Base-by-base conservation (phyloP, 2,329 filamentous ascomycete species). In the Trichoderma sp. region DNA sequence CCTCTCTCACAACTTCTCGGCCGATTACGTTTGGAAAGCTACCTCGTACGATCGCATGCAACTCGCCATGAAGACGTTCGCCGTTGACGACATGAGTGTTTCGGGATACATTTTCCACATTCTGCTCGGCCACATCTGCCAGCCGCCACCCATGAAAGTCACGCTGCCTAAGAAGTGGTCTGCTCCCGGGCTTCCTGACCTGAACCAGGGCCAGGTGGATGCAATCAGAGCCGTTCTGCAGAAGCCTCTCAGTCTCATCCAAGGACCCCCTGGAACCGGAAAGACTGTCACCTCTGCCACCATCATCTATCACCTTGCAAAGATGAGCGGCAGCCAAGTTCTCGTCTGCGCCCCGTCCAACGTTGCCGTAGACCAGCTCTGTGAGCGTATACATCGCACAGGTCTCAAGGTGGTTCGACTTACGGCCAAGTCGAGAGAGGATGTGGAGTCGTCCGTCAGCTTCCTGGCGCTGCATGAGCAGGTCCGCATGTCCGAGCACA, bases 1-100 rank as follows among this genome's bases (percentile, higher is more conserved):
- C 81, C 97, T 96, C 84, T 98, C 96, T 0, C 95, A 97, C 85
- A 98, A 98, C 84, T 99, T 99, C 85, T 98, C 95, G 18, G 97
- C 96, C 78, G 97, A 99, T 83, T 99, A 99, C 82, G 97, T 99
- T 74, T 99, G 97, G 97, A 99, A 99, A 84, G 97, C 97, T 16
- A 99, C 97, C 0, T 98, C 96, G 0, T 99, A 99, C 83, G 97
- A 99, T 82, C 95, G 97, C 78, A 99, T 99, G 97, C 97, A 99
- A 84, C 91, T 95, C 79, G 97, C 97, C 73, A 98, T 99, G 96
- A 98, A 98, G 88, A 98, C 95, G 0, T 99, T 99, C 83, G 97
- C 97, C 6, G 92, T 98, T 62, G 96, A 99, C 80, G 97, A 99
- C 84, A 94, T 97, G 93, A 98, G 95, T 81, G 96, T 99, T 60